Base-by-base conservation (phyloP, 2,329 filamentous ascomycete genomes). In the Aspergillus pseudotamarii region DNA sequence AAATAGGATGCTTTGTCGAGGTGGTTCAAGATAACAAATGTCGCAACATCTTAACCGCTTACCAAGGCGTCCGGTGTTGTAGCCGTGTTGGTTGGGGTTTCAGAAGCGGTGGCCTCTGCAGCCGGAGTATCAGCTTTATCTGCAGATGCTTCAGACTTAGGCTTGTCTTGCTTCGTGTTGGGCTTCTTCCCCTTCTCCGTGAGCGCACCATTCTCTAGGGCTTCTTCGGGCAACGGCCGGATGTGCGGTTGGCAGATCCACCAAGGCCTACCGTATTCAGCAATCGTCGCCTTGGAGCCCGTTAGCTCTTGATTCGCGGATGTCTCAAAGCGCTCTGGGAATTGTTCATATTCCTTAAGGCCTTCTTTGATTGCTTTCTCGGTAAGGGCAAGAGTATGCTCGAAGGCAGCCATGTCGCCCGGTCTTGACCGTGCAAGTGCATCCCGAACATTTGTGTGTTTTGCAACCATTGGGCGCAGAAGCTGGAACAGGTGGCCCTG, bases 401-500 rank as follows among this genome's bases (percentile, higher is more conserved):
- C 94, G 72, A 91, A 94, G 0, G 86, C 88, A 0, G 85, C 81
- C 60, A 98, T 87, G 69, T 96, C 91, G 41, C 91, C 91, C 0
- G 87, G 83, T 23, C 85, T 81, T 19, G 85, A 86, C 64, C 83
- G 84, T 0, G 92, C 94, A 2, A 99, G 85, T n/a, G 89, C 87
- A 74, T 98, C 93, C 36, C 95, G 88, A 36, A 98, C 88, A 68
- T 95, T 86, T 28, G 92, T 94, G 78, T 97, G 91, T 65, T 84
- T 86, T 2, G 89, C 84, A 38, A 99, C 89, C 28, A 98, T 86
- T 36, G 94, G 89, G 19, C 94, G 87, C 26, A 98, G 85, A 30
- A 99, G 86, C 76, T 96, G 91, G 83, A 99, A 99, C 50, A 97
- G 86, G 77, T 99, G 95, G 0, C 93, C 88, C 77, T 98, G 94